A percentile compares a stretch with the other conserved stretches of the same genome.
phyloP scores from a whole-genome alignment of 2,329 filamentous ascomycete species.

The Alternaria triticina region DNA sequence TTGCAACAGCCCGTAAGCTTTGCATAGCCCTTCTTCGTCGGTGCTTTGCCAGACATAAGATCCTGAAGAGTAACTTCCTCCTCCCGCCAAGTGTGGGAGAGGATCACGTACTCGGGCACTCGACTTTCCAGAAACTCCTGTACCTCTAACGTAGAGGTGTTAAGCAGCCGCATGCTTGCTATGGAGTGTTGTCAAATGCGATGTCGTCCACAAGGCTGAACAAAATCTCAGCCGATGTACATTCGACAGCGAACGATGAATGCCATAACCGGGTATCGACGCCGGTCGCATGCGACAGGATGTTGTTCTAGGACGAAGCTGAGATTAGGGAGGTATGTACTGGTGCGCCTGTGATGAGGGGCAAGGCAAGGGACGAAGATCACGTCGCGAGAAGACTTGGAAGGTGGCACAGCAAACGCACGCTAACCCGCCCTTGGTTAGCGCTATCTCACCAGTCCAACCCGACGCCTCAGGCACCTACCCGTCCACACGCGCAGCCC shows the following conservation, averaged over 20 bases:
- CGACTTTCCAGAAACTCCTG: not conserved
- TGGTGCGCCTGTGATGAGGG: not conserved
- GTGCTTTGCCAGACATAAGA: not conserved
- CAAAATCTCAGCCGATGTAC: not conserved
- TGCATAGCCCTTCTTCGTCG: not conserved
- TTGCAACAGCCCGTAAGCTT: not conserved
- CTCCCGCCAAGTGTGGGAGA: not conserved
- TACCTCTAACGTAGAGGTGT: not conserved
- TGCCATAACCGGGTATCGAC: not conserved
- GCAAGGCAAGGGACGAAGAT: not conserved
- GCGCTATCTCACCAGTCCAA: not conserved
- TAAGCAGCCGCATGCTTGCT: not conserved
- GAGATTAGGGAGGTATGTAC: not conserved
- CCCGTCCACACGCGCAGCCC: too few relatives aligned
- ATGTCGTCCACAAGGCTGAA: not conserved
- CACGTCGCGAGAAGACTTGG: not conserved
- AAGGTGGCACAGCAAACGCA: not conserved
- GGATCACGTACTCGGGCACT: not conserved
- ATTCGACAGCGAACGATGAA: not conserved
- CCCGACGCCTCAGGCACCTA: not conserved
- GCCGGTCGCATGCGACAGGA: not conserved
- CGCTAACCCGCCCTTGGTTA: not conserved
- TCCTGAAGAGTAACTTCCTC: not conserved
- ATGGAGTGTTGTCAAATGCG: accelerated
- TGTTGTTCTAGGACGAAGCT: not conserved